A percentile compares a stretch with the other conserved stretches of the same genome.
Conservation (phyloP, 371 early-diverging fungal genomes). For the Sporodiniella umbellata region DNA sequence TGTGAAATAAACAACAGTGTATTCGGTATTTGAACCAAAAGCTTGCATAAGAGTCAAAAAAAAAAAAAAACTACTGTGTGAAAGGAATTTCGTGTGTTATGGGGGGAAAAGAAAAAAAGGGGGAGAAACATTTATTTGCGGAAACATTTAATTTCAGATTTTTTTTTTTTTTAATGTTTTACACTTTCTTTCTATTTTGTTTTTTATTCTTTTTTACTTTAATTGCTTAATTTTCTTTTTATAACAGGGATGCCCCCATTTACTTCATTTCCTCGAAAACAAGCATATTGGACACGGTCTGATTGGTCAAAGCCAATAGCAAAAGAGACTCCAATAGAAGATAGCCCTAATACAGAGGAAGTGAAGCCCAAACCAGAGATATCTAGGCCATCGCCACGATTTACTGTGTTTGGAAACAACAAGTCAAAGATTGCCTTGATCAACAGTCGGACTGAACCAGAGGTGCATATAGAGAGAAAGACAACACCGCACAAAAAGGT, state of each 20-base stretch:
- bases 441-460: not conserved
- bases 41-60: too few species aligned
- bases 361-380: not conserved
- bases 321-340: not conserved
- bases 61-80: too few species aligned
- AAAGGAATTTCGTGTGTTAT: too few species aligned
- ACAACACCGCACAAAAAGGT: slow-evolving; percentile 27
- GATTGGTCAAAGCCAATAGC: slow-evolving; percentile 13
- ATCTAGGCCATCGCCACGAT: slow-evolving; percentile 7
- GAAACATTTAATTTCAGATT: too few species aligned
- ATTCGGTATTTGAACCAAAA: too few species aligned
- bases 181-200: not conserved
- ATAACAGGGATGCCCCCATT: not conserved
- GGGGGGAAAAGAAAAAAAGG: too few species aligned
- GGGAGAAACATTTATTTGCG: too few species aligned
- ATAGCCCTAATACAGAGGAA: not conserved
- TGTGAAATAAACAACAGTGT: not conserved
- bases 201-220: not conserved
- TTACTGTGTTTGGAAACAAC: slow-evolving; percentile 23
- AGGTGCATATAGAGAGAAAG: not conserved
- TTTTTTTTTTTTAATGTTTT: not conserved
- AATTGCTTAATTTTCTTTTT: not conserved
- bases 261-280: slow-evolving; percentile 19
- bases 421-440: slow-evolving; percentile 7
- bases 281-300: slow-evolving; percentile 8